Conservation (phyloP, 2,329 filamentous ascomycete species). For the Pseudopithomyces maydicus region DNA sequence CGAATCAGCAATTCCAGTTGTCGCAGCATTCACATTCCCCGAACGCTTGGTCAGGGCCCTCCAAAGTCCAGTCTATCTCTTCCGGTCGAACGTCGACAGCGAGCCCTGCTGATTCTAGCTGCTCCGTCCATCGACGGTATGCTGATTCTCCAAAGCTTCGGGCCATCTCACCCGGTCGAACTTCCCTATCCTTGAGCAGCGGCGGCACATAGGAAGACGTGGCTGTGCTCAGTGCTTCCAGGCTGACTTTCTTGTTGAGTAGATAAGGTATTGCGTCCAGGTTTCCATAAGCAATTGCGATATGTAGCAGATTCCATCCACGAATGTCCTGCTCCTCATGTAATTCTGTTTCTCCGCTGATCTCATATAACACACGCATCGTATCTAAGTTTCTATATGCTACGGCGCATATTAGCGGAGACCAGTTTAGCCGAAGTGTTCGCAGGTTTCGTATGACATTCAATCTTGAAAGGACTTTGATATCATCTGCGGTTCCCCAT, state of each 20-base stretch:
- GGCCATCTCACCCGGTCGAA: conserved; percentile 7
- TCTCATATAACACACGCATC: conserved; percentile 2
- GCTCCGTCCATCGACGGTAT: conserved; percentile 9
- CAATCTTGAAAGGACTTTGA: neutral
- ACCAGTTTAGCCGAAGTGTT: conserved; percentile 8
- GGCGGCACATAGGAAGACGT: conserved; percentile 13
- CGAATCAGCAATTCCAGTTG: neutral
- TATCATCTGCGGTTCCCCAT: conserved; percentile 8
- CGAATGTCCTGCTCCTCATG: conserved; percentile 10
- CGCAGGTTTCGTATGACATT: neutral
- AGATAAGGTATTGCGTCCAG: conserved; percentile 12
- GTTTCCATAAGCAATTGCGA: conserved; percentile 9
- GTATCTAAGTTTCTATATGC: conserved; percentile 6
- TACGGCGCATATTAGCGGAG: conserved; percentile 11
- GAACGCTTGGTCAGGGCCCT: neutral
- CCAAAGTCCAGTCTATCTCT: conserved; percentile 13
- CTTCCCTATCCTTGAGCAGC: neutral
- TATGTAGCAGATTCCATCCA: conserved; percentile 15
- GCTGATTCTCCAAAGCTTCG: conserved; percentile 8
- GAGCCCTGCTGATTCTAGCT: neutral
- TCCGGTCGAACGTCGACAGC: conserved; percentile 5
- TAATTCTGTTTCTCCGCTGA: neutral
- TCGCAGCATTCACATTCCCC: conserved; percentile 13
- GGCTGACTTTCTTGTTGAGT: conserved; percentile 9
- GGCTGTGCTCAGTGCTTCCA: conserved; percentile 3